Base-by-base conservation (phyloP, 495 filamentous ascomycete species). In the Hypoxylon crocopeplum region DNA sequence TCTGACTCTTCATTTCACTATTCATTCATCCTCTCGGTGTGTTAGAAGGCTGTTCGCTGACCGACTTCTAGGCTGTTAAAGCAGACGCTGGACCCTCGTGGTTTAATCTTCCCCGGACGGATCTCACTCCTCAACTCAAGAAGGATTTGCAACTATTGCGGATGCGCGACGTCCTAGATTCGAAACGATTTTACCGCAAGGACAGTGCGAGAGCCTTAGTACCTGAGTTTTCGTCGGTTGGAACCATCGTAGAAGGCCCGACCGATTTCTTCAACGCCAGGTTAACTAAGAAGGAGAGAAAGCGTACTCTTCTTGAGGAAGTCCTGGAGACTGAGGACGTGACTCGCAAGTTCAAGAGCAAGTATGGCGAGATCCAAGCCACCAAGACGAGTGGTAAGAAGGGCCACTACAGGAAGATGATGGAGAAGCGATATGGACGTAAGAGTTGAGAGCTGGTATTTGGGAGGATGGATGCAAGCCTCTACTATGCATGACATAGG, bases 141-240 rank as follows among this genome's bases (percentile, higher is more conserved):
- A 82, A 90, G 48, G 95, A 98, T 69, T 72, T 98, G 4, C 90
- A 96, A 68, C 74, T 97, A 2, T 72, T 98, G 48, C 85, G 88
- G 47, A 93, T 97, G 90, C 87, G 94, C 56, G 86, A 86, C 48
- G 90, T 96, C 6, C 79, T 96, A 2, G 94, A 97, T 55, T 86
- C 92, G 4, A 92, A 98, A 67, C 82, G 92, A 48, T 88, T 91
- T 66, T 97, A 97, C 80, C 94, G 93, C 68, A 97, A 96, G 72
- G 85, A 81, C 48, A 70, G 50, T 30, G 79, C 79, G 22, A 88
- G 87, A 73, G 72, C 77, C 46, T 70, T 81, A 34, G 69, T 87
- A 2, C 94, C 94, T 5, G 81, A 92, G 53, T 97, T 86, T 69
- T 93, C 88, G 20, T 90, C 95, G 60, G 86, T 97, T 17, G 94